Conservation (phyloP, 345 rosid species). For the Aethionema arabicum region DNA sequence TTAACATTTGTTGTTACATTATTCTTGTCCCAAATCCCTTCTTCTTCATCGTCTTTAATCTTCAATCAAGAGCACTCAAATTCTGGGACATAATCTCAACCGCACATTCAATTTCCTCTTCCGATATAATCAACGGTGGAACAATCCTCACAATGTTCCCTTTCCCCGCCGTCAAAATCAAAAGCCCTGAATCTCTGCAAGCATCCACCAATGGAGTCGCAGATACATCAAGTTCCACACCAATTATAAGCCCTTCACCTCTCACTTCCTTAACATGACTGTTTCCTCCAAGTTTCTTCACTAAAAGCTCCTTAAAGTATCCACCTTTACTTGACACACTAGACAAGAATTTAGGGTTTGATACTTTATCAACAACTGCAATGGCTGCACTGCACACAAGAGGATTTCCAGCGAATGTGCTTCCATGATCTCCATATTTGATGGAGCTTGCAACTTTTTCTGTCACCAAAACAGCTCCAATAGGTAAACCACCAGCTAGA, state of each 20-base stretch:
- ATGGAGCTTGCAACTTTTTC: constrained; percentile 76
- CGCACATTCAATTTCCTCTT: constrained; percentile 63
- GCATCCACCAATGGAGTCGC: constrained; percentile 70
- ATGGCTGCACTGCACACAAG: constrained; percentile 71
- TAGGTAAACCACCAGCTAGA: constrained; percentile 92
- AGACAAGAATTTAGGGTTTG: constrained; percentile 68
- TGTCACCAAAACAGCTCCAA: constrained; percentile 74
- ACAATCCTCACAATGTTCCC: constrained; percentile 86
- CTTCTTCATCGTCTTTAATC: neutral
- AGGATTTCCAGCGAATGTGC: constrained; percentile 87
- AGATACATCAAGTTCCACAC: constrained; percentile 68
- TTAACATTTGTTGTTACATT: neutral
- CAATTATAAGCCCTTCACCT: constrained; percentile 76
- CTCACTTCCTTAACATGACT: constrained; percentile 79
- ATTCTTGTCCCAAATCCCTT: no score
- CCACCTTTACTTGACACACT: constrained; percentile 63
- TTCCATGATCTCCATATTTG: constrained; percentile 78
- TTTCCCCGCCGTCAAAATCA: constrained; percentile 77
- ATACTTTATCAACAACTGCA: constrained; percentile 67
- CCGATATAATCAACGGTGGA: constrained; percentile 80
- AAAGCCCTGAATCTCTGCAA: constrained; percentile 67
- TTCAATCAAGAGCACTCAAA: constrained; percentile 37
- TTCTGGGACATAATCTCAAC: constrained; percentile 51
- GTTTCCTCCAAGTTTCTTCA: constrained; percentile 60
- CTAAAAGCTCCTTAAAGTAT: constrained; percentile 56